Conservation (phyloP, 805 yeast genomes). For the Blastobotrys attinorum region DNA sequence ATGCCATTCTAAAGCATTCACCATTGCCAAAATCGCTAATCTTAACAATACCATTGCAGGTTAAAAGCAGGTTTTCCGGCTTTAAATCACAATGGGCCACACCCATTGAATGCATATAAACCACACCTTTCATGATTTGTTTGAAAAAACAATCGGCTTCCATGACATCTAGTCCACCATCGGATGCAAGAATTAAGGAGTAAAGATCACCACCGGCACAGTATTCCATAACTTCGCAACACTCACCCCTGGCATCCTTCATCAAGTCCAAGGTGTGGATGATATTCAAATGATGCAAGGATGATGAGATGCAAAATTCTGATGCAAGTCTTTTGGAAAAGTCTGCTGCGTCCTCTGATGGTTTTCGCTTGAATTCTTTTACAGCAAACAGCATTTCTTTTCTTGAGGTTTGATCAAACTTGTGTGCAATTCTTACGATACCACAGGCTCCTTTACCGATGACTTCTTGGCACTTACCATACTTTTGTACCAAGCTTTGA, state of each 20-base stretch:
- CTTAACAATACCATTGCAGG: constrained; percentile 54
- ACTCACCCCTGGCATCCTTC: constrained; percentile 58
- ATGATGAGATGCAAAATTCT: constrained; percentile 80
- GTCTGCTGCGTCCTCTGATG: constrained; percentile 47
- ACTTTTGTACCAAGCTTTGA: constrained; percentile 75
- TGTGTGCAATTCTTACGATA: constrained; percentile 78
- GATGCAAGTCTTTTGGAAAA: constrained; percentile 70
- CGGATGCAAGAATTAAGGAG: constrained; percentile 46
- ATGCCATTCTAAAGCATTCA: constrained; percentile 79
- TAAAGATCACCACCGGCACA: constrained; percentile 82
- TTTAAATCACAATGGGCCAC: constrained; percentile 89
- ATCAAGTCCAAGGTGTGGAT: constrained; percentile 71
- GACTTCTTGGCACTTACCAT: constrained; percentile 87
- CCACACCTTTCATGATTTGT: constrained; percentile 72
- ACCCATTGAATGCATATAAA: constrained; percentile 81
- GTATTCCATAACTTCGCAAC: constrained; percentile 89
- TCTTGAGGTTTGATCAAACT: constrained; percentile 31
- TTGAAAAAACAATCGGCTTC: constrained; percentile 88
- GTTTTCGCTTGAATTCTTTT: constrained; percentile 58
- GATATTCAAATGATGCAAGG: constrained; percentile 64
- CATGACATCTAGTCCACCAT: constrained; percentile 43
- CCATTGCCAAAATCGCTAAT: constrained; percentile 86
- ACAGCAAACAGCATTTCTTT: constrained; percentile 53
- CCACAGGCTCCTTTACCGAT: constrained; percentile 93
- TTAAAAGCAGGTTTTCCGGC: constrained; percentile 76